Evolutionary conservation across 148 eudicot genomes (phyloP), one percentile per base, ranked within the genome.

Genomic region (Camellia japonica): DNA sequence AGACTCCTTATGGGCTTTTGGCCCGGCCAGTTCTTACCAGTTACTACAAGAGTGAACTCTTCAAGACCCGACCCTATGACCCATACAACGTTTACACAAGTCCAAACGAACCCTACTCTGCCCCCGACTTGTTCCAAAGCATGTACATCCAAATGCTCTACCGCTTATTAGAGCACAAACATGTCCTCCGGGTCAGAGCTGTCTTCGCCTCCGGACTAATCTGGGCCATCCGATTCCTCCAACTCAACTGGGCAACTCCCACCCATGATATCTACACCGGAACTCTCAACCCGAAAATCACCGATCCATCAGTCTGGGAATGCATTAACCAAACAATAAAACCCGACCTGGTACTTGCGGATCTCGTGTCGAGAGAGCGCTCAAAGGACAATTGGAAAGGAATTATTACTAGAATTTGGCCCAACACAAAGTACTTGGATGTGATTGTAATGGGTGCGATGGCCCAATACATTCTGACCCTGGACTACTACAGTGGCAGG

Each of bases 61-160:
- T 88, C 68, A 82, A 84, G 62, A 43, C 80, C 49, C 79, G 83
- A 10, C 85, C 85, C 2, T 78, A 49, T 38, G 87, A 86, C 44
- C 88, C 88, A 15, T 86, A 86, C 76, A 85, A 86, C 46, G 81
- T 84, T 76, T 86, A 84, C 83, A 88, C 91, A 1, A 84, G 87
- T 80, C 91, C 87, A 8, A 84, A 84, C 16, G 89, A 88, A 68
- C 91, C 82, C 85, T 88, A 41, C 87, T 86, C 51, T 88, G 91
- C n/a, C 75, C 80, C 80, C 1, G 91, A 88, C 63, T 83, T 87
- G 6, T 86, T 78, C 86, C 91, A 88, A 55, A 88, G 89, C 87
- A 86, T 86, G 91, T 86, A 88, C 80, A 84, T 89, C n/a, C 91
- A 88, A 74, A 78, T 86, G 81, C 88, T 87, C 13, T 87, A 86